These are phyloP conservation scores for Aspergillus intermedius DNA, from an alignment of 2,329 filamentous ascomycete genomes.

Conservation along the genomic window DNA sequence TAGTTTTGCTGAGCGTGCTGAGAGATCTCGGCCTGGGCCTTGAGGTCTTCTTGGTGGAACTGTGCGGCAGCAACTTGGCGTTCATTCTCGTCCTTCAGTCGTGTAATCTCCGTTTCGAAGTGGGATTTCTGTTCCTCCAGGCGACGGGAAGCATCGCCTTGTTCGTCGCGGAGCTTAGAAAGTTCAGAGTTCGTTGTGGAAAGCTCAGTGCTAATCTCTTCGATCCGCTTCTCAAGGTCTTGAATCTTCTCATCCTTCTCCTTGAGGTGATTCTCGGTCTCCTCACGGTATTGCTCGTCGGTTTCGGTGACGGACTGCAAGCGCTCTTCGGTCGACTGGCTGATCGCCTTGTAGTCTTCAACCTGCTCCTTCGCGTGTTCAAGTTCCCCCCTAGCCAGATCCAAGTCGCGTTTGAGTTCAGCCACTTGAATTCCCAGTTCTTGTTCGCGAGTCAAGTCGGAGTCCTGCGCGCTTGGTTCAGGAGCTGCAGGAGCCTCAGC, in stretches of 20 bases:
- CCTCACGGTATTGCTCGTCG: conserved; percentile 79
- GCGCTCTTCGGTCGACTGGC: conserved; percentile 80
- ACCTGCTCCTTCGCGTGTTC: conserved; percentile 73
- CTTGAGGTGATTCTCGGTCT: conserved; percentile 67
- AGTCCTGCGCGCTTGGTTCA: conserved; percentile 46
- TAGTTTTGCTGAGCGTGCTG: conserved; percentile 91
- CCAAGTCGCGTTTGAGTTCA: conserved; percentile 80
- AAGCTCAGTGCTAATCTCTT: conserved; percentile 78
- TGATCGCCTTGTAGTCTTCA: conserved; percentile 83
- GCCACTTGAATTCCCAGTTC: conserved; percentile 77
- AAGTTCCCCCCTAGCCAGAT: conserved; percentile 71
- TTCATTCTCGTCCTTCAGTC: conserved; percentile 77
- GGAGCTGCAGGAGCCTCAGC: conserved; percentile 36
- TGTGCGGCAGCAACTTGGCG: conserved; percentile 71
- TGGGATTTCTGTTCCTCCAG: conserved; percentile 76
- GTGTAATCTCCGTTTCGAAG: conserved; percentile 69
- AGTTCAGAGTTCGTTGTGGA: conserved; percentile 75
- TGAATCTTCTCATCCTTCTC: conserved; percentile 74
- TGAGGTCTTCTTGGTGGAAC: conserved; percentile 84
- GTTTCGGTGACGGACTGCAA: conserved; percentile 71
- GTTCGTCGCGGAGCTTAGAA: conserved; percentile 69
- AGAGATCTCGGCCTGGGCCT: conserved; percentile 88
- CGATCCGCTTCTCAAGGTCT: conserved; percentile 74
- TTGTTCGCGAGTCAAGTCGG: conserved; percentile 61
- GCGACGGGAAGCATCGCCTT: conserved; percentile 64